Conservation (phyloP, 352 stramenopile genomes). For the Phytophthora foliorum region DNA sequence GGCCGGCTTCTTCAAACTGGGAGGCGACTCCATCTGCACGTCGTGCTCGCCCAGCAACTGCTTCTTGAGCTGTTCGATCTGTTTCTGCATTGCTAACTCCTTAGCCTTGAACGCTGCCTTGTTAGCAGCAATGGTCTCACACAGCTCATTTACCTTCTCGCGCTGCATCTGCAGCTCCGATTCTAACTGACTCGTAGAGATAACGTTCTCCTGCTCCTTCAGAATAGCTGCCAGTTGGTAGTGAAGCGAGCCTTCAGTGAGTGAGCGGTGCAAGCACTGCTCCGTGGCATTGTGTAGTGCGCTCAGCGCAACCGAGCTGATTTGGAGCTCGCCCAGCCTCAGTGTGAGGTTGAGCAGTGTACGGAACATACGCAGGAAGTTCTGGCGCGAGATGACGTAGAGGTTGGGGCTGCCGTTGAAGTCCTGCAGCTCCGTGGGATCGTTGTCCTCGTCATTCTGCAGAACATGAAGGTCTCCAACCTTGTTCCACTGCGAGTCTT, state of each 20-base stretch:
- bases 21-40: constrained; percentile 44
- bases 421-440: constrained; percentile 33
- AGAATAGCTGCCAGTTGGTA: constrained; percentile 62
- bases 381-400: constrained; percentile 77
- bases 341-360: constrained; percentile 43
- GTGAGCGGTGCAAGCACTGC: constrained; percentile 68
- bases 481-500: constrained; percentile 66
- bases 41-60: constrained; percentile 49
- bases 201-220: constrained; percentile 54
- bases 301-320: constrained; percentile 77
- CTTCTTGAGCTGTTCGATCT: constrained; percentile 66
- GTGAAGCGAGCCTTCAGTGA: constrained; percentile 70
- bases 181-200: constrained; percentile 47
- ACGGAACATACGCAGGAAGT: constrained; percentile 67
- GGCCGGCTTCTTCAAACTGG: constrained; percentile 45
- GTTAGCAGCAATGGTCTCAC: constrained; percentile 65
- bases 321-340: constrained; percentile 50
- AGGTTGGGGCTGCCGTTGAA: constrained; percentile 45
- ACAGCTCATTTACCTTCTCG: constrained; percentile 70
- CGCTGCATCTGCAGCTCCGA: constrained; percentile 55
- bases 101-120: constrained; percentile 69
- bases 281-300: constrained; percentile 82
- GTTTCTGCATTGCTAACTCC: constrained; percentile 72
- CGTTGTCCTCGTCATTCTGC: constrained; percentile 35
- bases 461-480: constrained; percentile 46